phyloP scores from a whole-genome alignment of 176 grass and related monocot genomes.

The Olyra latifolia region DNA sequence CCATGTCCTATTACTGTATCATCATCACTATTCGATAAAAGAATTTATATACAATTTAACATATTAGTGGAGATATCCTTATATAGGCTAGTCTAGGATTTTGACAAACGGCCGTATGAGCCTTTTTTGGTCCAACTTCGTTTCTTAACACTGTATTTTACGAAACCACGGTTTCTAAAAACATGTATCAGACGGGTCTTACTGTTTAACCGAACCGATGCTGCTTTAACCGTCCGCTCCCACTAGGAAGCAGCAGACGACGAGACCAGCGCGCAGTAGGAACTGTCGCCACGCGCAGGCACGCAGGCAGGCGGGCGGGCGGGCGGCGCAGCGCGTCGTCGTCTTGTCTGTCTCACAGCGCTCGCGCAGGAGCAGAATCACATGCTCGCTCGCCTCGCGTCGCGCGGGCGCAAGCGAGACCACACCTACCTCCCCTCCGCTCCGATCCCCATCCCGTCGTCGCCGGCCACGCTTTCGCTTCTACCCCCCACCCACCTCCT shows the following conservation, averaged over 20 bases:
- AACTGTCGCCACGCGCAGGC: background rate
- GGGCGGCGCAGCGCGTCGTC: background rate
- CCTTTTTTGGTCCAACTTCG: no score
- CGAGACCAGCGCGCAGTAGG: background rate
- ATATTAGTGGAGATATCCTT: no score
- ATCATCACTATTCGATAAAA: no score
- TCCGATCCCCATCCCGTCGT: constrained; percentile 13
- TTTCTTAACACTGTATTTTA: no score
- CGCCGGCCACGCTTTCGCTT: constrained; percentile 11
- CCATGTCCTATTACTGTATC: no score
- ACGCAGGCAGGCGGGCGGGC: no score
- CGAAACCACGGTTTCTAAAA: no score
- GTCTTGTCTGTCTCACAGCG: background rate
- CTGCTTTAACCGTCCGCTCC: background rate
- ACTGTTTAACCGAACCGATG: background rate
- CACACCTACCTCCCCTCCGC: background rate
- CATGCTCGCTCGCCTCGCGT: constrained; percentile 24
- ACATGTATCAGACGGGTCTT: no score
- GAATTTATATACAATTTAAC: no score
- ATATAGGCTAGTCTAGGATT: no score
- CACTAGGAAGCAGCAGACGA: background rate
- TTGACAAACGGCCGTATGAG: no score
- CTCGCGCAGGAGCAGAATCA: constrained; percentile 1
- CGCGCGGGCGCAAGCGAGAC: background rate
- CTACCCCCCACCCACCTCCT: constrained; percentile 39